Conservation (phyloP, 441 rosid genomes). For the Jatropha podagrica region DNA sequence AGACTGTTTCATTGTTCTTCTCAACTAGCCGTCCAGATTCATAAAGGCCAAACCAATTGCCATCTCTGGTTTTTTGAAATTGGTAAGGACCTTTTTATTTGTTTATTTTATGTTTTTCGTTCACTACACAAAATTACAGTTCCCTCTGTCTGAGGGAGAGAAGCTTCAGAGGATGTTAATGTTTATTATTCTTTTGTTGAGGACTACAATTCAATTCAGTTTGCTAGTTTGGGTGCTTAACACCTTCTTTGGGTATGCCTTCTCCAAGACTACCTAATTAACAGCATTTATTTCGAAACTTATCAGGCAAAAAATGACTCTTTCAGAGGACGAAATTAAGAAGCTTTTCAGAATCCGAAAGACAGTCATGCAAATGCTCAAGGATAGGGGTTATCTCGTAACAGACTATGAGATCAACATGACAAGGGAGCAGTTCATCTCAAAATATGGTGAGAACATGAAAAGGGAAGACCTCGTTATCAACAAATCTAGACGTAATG, state of each 20-base stretch:
- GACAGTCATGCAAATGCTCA: slow-evolving; percentile 84
- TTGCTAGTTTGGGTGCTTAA: no score
- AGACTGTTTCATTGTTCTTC: neutral
- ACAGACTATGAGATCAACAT: slow-evolving; percentile 58
- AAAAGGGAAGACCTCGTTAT: slow-evolving; percentile 86
- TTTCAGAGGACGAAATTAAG: slow-evolving; percentile 69
- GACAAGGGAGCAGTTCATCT: slow-evolving; percentile 50
- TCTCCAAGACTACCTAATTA: neutral
- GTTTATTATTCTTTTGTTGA: no score
- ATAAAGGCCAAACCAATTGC: no score
- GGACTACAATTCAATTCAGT: no score
- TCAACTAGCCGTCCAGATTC: no score
- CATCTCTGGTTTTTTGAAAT: no score
- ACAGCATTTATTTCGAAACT: neutral
- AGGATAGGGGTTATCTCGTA: slow-evolving; percentile 73
- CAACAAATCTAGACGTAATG: slow-evolving; percentile 49
- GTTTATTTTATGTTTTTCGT: no score
- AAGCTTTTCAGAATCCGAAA: slow-evolving; percentile 56
- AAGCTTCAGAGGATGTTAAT: no score
- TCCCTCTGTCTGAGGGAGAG: no score
- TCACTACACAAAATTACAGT: no score
- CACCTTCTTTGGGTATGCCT: no score
- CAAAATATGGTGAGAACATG: slow-evolving; percentile 70
- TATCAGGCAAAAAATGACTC: slow-evolving; percentile 38
- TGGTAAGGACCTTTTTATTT: no score